Base-by-base conservation (phyloP, 139 green algal genomes). In the Haematococcus sp. region DNA sequence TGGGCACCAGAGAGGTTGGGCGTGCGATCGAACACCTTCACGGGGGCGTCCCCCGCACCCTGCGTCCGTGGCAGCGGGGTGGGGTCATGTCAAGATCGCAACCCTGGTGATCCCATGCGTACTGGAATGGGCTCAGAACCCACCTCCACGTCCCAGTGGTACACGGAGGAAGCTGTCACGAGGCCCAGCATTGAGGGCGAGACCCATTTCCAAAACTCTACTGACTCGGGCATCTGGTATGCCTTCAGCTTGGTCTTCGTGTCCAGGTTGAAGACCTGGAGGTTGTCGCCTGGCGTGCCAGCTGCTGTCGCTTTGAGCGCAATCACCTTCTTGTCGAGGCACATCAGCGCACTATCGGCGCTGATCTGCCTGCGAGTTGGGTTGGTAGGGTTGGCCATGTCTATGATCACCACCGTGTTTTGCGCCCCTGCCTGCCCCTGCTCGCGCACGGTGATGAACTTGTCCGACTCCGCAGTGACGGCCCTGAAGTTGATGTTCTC, bases 181-280 rank as follows among this genome's bases (percentile, higher is more conserved):
- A 99, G 81, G 28, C 96, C 96, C 49, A 99, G 74, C 76, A 88
- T 89, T 15, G 73, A 87, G 58, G 84, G 51, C 22, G 71, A 88
- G 60, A 98, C 92, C 96, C 96, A 99, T 76, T 97, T 98, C 96
- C 96, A 99, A 79, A 96, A 99, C 67, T 98, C 92, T 19, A 97
- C 92, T 25, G 86, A 82, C 87, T 99, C 91, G 13, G 88, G 82
- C 87, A 98, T 98, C 76, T 97, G 88, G 75, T 96, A 90, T 0
- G 89, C 88, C 86, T 98, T 98, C 56, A 99, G 89, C 86, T 99
- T 99, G n/a, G 86, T 82, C 92, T 99, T 99, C 25, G 83, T 90
- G 44, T 97, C 96, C 70, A 99, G 86, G 88, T 99, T 97, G 84
- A 99, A 99, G 22, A 99, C 94, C 80, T 99, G 95, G 55, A 99